phyloP scores from a whole-genome alignment of 2,329 filamentous ascomycete genomes.

The Botrytis tulipae region DNA sequence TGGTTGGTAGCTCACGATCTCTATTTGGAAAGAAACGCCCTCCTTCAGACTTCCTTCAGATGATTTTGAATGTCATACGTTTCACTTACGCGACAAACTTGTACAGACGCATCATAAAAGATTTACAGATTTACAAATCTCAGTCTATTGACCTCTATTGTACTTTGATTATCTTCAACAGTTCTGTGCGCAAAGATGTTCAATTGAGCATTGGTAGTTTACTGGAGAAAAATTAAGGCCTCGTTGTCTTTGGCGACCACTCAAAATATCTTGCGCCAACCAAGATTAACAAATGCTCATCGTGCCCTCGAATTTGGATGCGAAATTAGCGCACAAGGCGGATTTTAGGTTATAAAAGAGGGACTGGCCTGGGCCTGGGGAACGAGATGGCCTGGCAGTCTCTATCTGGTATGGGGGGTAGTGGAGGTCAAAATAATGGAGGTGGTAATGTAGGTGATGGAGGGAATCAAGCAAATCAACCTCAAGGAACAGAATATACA shows the following conservation, averaged over 20 bases:
- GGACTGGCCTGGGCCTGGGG: constrained; percentile 26
- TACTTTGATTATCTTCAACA: not conserved
- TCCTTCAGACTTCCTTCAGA: constrained; percentile 5
- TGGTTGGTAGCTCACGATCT: constrained; percentile 11
- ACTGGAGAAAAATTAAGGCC: constrained; percentile 22
- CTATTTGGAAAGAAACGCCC: constrained; percentile 16
- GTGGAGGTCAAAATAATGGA: constrained; percentile 35
- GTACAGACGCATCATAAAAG: constrained; percentile 15
- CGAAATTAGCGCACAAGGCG: constrained; percentile 24
- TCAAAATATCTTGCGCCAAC: constrained; percentile 26
- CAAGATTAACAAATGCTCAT: constrained; percentile 30
- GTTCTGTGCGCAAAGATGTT: constrained; percentile 16
- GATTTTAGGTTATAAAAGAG: constrained; percentile 20
- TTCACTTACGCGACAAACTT: constrained; percentile 21
- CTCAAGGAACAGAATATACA: constrained; percentile 68
- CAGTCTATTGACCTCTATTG: not conserved
- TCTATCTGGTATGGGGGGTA: constrained; percentile 50
- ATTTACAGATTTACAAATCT: not conserved
- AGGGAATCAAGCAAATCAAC: constrained; percentile 43
- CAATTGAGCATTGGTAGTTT: constrained; percentile 16
- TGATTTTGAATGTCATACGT: constrained; percentile 19
- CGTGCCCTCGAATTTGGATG: constrained; percentile 16
- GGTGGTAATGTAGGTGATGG: constrained; percentile 32
- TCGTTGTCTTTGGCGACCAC: constrained; percentile 23
- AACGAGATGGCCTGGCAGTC: constrained; percentile 68